Percentiles rank a stretch among this genome's conserved stretches.
Evolutionary conservation across 495 filamentous ascomycete genomes (phyloP).

Genomic region (Pseudomonodictys pantanalensis): DNA sequence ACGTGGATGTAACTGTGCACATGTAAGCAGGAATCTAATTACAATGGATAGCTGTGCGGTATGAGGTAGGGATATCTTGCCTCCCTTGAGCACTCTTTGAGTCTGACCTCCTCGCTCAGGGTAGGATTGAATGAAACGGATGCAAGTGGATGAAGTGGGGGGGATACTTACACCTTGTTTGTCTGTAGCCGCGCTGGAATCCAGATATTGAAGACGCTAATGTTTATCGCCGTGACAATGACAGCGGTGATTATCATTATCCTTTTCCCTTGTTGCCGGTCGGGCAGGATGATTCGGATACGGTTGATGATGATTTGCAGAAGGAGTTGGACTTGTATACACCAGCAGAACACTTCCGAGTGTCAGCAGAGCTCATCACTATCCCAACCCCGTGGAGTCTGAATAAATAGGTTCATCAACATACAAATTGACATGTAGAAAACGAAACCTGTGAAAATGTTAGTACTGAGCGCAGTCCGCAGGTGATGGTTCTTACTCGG

Average conservation of each 20-base stretch:
- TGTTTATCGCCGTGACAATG: slow-evolving; percentile 22
- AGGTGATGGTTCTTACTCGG: slow-evolving; percentile 6
- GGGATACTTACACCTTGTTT: slow-evolving; percentile 1
- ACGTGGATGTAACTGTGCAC: slow-evolving; percentile 1
- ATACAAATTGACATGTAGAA: slow-evolving; percentile 24
- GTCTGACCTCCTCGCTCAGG: too few species aligned
- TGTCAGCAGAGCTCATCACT: not conserved
- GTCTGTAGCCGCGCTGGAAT: slow-evolving; percentile 20
- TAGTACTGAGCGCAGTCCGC: not conserved
- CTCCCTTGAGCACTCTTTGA: too few species aligned
- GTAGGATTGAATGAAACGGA: not conserved
- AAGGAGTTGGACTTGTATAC: slow-evolving; percentile 26
- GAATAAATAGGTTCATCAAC: not conserved
- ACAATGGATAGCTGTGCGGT: too few species aligned
- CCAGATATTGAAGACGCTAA: slow-evolving; percentile 27
- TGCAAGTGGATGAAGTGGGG: not conserved
- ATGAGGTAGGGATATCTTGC: too few species aligned
- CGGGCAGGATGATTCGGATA: slow-evolving; percentile 24
- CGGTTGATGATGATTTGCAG: slow-evolving; percentile 31
- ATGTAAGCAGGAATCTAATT: not conserved
- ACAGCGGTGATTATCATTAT: slow-evolving; percentile 24
- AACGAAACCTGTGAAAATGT: not conserved
- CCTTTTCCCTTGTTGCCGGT: slow-evolving; percentile 16
- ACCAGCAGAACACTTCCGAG: slow-evolving; percentile 23
- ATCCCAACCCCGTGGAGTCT: not conserved